phyloP scores from a whole-genome alignment of 495 filamentous ascomycete genomes.

The Astrocystis sublimbata region DNA sequence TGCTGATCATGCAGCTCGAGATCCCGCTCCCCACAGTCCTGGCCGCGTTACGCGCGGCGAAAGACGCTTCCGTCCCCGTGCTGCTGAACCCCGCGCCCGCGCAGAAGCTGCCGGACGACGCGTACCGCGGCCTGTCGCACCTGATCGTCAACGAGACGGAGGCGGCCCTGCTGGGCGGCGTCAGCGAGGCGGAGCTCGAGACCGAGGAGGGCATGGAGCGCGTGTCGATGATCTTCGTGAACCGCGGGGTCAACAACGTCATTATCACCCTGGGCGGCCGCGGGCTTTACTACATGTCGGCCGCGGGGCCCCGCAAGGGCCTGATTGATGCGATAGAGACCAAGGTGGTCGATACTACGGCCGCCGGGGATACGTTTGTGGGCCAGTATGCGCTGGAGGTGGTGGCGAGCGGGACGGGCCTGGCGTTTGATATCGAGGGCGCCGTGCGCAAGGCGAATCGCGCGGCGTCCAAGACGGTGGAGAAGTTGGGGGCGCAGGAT shows the following conservation, averaged over 20 bases:
- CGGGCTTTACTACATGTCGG: slow-evolving; percentile 62
- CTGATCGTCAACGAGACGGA: slow-evolving; percentile 92
- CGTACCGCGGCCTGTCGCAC: slow-evolving; percentile 69
- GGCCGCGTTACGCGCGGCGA: slow-evolving; percentile 58
- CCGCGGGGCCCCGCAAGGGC: slow-evolving; percentile 37
- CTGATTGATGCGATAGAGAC: slow-evolving; percentile 59
- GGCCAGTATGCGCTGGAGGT: slow-evolving; percentile 77
- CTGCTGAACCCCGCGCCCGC: slow-evolving; percentile 88
- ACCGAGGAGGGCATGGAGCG: slow-evolving; percentile 41
- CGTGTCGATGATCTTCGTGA: slow-evolving; percentile 61
- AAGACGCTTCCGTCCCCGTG: slow-evolving; percentile 54
- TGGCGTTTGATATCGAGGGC: slow-evolving; percentile 50
- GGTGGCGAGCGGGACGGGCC: slow-evolving; percentile 31
- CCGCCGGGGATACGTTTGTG: slow-evolving; percentile 92
- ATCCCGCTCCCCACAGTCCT: slow-evolving; percentile 74
- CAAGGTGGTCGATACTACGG: slow-evolving; percentile 88
- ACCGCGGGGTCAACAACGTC: slow-evolving; percentile 69
- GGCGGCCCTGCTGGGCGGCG: slow-evolving; percentile 66
- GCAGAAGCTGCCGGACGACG: slow-evolving; percentile 63
- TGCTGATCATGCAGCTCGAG: slow-evolving; percentile 88
- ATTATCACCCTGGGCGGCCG: slow-evolving; percentile 81
- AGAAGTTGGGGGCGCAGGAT: slow-evolving; percentile 77
- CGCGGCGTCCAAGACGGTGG: slow-evolving; percentile 75
- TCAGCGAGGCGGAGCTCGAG: slow-evolving; percentile 50
- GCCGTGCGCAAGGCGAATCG: slow-evolving; percentile 69